phyloP scores from a whole-genome alignment of 2,329 filamentous ascomycete genomes.

The Beauveria pseudobassiana region DNA sequence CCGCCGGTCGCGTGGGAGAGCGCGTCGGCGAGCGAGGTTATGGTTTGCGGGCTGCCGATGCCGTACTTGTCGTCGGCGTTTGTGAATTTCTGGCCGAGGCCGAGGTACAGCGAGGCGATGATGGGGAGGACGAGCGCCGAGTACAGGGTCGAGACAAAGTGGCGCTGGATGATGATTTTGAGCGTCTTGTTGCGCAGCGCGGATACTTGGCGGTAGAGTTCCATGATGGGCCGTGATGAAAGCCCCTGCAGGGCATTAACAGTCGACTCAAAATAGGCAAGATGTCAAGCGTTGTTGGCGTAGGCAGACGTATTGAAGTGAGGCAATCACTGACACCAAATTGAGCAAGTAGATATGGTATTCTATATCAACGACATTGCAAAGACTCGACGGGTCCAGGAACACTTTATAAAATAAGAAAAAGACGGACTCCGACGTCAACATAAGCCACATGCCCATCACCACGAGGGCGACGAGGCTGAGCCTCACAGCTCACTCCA shows the following conservation, averaged over 20 bases:
- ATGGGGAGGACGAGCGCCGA: conserved; percentile 51
- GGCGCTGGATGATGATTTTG: conserved; percentile 46
- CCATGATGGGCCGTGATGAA: conserved; percentile 26
- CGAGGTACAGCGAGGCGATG: conserved; percentile 47
- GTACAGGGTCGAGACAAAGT: conserved; percentile 42
- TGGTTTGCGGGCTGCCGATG: conserved; percentile 50
- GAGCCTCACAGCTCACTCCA: not conserved
- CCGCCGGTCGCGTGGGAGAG: conserved; percentile 46
- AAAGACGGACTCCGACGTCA: not conserved
- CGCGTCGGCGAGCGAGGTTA: conserved; percentile 58
- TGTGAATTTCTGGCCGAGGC: conserved; percentile 70
- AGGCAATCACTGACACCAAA: not conserved
- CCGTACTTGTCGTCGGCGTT: conserved; percentile 66
- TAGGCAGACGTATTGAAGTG: not conserved
- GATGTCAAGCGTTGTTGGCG: no score
- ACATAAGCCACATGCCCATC: not conserved
- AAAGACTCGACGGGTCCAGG: not conserved
- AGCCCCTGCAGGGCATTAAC: not conserved
- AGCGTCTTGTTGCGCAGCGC: conserved; percentile 52
- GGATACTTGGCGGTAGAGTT: conserved; percentile 44
- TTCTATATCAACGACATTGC: not conserved
- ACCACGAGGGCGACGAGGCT: not conserved
- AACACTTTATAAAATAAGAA: not conserved
- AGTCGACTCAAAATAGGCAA: not conserved
- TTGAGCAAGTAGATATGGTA: not conserved